phyloP scores from a whole-genome alignment of 345 rosid species.

The Kernera saxatilis region DNA sequence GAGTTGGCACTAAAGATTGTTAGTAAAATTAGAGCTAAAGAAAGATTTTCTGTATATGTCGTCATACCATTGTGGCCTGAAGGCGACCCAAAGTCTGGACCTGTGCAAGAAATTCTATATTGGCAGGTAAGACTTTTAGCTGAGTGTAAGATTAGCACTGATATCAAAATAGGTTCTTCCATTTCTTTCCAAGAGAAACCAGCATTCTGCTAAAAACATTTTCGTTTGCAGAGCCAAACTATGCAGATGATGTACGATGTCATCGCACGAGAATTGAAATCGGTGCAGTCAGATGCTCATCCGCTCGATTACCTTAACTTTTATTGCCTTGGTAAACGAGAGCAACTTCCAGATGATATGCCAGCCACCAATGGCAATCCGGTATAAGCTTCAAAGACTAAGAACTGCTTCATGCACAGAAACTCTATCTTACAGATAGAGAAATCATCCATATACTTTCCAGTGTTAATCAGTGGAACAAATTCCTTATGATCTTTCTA shows the following conservation, averaged over 20 bases:
- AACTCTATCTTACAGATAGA: neutral
- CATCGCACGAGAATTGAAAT: constrained; percentile 52
- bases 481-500: neutral
- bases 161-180: neutral
- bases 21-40: constrained; percentile 76
- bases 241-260: constrained; percentile 84
- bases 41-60: constrained; percentile 88
- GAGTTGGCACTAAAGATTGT: constrained; percentile 92
- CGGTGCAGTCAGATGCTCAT: constrained; percentile 42
- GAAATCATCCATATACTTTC: neutral
- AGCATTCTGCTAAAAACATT: neutral
- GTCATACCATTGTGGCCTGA: constrained; percentile 97
- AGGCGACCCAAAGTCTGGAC: constrained; percentile 76
- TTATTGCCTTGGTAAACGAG: constrained; percentile 84
- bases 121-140: constrained; percentile 71
- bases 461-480: neutral
- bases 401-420: neutral
- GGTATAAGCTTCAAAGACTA: constrained; percentile 40
- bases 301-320: constrained; percentile 94
- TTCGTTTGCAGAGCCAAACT: constrained; percentile 66
- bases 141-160: neutral
- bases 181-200: neutral
- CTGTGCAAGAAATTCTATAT: constrained; percentile 86
- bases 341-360: constrained; percentile 31
- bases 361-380: constrained; percentile 25